Conservation (phyloP, 1,284 basidiomycete species). For the Cryptococcus hybrid region DNA sequence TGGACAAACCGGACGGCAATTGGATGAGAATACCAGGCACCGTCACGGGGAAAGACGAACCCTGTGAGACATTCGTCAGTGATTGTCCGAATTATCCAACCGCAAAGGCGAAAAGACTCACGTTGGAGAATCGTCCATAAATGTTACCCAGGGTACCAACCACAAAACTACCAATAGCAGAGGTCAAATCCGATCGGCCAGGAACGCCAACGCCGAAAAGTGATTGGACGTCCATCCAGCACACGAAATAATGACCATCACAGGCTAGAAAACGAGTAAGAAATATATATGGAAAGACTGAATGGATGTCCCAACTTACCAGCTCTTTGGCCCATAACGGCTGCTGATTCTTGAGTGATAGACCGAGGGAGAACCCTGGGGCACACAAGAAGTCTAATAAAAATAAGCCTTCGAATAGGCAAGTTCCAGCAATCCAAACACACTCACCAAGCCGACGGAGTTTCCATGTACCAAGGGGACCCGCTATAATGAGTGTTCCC, state of each 20-base stretch:
- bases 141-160: conserved; percentile 81
- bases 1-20: conserved; percentile 80
- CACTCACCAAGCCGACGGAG: conserved; percentile 51
- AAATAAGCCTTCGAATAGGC: too few relatives aligned
- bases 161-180: conserved; percentile 72
- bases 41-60: conserved; percentile 47
- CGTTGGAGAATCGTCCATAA: conserved; percentile 75
- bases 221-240: conserved; percentile 75
- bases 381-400: conserved; percentile 74
- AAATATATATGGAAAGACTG: conserved; percentile 8
- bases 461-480: conserved; percentile 49
- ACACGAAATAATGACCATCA: conserved; percentile 67
- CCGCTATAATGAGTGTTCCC: conserved; percentile 57
- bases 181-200: conserved; percentile 69
- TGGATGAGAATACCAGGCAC: conserved; percentile 78
- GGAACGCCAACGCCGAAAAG: conserved; percentile 62
- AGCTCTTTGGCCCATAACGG: conserved; percentile 70
- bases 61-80: conserved; percentile 7
- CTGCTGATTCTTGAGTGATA: conserved; percentile 75
- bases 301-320: conserved; percentile 46
- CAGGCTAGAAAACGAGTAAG: conserved; percentile 20
- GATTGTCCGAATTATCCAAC: conserved; percentile 43
- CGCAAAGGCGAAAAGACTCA: conserved; percentile 63
- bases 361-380: conserved; percentile 69
- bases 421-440: conserved; percentile 8